A percentile compares a stretch with the other conserved stretches of the same genome.
Conservation (phyloP, 331 rosid species). For the Saraca asoca region DNA sequence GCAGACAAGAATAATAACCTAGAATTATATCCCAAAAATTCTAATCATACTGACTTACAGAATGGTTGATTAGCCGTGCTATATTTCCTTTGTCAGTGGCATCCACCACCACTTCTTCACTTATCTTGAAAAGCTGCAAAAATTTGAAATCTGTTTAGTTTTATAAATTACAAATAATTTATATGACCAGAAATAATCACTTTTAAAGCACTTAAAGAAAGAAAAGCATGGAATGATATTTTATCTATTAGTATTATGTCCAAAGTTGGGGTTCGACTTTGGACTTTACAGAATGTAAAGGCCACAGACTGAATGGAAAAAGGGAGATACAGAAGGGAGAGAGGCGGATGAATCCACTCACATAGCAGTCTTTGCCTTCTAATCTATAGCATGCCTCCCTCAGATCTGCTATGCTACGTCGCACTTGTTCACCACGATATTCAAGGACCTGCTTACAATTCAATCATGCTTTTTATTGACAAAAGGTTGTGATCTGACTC, state of each 20-base stretch:
- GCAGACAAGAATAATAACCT: not conserved
- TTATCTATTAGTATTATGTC: too few species aligned
- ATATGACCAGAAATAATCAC: not conserved
- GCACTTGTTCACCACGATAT: slow-evolving; percentile 98
- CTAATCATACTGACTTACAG: slow-evolving; percentile 57
- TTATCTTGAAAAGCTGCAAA: slow-evolving; percentile 88
- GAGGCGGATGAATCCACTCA: slow-evolving; percentile 41
- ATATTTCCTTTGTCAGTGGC: slow-evolving; percentile 99
- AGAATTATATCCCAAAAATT: not conserved
- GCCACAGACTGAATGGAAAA: not conserved
- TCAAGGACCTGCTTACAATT: slow-evolving; percentile 79
- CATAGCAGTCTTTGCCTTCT: slow-evolving; percentile 96
- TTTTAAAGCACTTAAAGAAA: too few species aligned
- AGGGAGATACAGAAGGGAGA: not conserved
- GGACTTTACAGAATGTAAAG: not conserved
- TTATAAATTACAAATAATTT: slow-evolving; percentile 15
- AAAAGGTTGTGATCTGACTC: slow-evolving; percentile 4
- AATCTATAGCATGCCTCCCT: slow-evolving; percentile 82
- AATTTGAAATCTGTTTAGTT: slow-evolving; percentile 25
- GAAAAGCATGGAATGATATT: too few species aligned
- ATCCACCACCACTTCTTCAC: slow-evolving; percentile 99
- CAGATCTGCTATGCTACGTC: slow-evolving; percentile 88
- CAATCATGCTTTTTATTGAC: slow-evolving; percentile 30
- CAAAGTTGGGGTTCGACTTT: not conserved
- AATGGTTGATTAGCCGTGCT: slow-evolving; percentile 96